These are phyloP conservation scores for Chloridella minuta DNA, from an alignment of 352 stramenopile species.

Conservation along the genomic window DNA sequence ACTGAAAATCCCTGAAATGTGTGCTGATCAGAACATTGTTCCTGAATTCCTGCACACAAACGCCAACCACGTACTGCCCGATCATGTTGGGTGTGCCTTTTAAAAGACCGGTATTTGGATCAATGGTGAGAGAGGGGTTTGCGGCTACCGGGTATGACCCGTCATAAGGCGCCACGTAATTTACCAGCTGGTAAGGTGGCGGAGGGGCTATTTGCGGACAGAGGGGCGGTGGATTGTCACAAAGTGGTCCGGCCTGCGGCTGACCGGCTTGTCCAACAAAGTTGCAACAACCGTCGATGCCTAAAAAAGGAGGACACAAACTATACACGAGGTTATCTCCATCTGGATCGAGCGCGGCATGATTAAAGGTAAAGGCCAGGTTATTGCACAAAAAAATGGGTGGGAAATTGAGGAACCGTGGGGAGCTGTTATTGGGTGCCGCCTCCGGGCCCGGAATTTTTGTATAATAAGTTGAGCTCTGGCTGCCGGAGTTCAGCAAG, in stretches of 20 bases:
- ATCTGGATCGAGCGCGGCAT: background rate
- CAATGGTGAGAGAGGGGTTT: background rate
- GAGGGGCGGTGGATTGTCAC: background rate
- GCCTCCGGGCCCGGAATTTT: background rate
- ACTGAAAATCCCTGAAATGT: background rate
- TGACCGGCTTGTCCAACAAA: too few relatives aligned
- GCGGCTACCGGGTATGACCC: background rate
- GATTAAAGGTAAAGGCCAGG: background rate
- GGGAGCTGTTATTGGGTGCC: background rate
- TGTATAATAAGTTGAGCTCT: background rate
- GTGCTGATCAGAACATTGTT: background rate
- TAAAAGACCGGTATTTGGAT: background rate
- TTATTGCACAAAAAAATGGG: background rate
- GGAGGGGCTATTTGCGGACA: too few relatives aligned
- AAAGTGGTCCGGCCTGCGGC: too few relatives aligned
- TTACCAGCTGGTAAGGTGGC: background rate
- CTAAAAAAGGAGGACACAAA: background rate
- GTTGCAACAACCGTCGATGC: too few relatives aligned
- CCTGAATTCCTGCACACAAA: background rate
- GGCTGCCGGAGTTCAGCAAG: background rate
- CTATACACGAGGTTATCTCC: background rate
- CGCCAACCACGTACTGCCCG: background rate
- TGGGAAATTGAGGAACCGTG: background rate
- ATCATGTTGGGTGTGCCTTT: background rate
- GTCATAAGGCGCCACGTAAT: background rate